Conservation (phyloP, 2,329 filamentous ascomycete genomes). For the Aspergillus nomiae region DNA sequence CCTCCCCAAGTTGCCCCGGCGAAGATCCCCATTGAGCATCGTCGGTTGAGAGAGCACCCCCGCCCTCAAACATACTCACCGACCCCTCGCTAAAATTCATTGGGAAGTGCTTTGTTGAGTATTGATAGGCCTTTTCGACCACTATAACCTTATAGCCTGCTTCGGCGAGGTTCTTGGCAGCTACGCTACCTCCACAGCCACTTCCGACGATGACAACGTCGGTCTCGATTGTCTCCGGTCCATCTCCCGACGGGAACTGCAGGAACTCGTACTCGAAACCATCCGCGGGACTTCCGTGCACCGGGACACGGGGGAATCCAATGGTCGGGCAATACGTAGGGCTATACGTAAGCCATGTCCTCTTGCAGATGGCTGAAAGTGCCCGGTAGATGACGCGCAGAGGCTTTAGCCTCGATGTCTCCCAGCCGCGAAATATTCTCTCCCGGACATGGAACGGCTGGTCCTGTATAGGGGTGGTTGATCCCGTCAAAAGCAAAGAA, state of each 20-base stretch:
- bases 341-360: slow-evolving; percentile 56
- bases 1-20: slow-evolving; percentile 79
- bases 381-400: slow-evolving; percentile 54
- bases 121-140: slow-evolving; percentile 80
- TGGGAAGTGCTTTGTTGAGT: slow-evolving; percentile 70
- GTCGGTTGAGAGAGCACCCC: slow-evolving; percentile 59
- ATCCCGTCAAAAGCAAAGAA: slow-evolving; percentile 60
- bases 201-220: slow-evolving; percentile 87
- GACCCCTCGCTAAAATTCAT: slow-evolving; percentile 67
- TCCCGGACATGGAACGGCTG: slow-evolving; percentile 59
- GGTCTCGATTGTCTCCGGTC: slow-evolving; percentile 66
- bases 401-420: slow-evolving; percentile 53
- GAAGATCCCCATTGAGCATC: slow-evolving; percentile 62
- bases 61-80: slow-evolving; percentile 69
- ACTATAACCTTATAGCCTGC: slow-evolving; percentile 76
- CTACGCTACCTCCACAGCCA: slow-evolving; percentile 81
- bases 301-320: slow-evolving; percentile 57
- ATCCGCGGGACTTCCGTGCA: slow-evolving; percentile 54
- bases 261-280: slow-evolving; percentile 60
- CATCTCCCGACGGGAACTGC: slow-evolving; percentile 55
- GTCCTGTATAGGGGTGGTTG: slow-evolving; percentile 54
- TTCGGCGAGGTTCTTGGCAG: slow-evolving; percentile 77
- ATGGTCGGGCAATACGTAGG: slow-evolving; percentile 53
- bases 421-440: slow-evolving; percentile 56
- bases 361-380: slow-evolving; percentile 52